Evolutionary conservation across 495 filamentous ascomycete species (phyloP).

Genomic region (Sordaria brevicollis): DNA sequence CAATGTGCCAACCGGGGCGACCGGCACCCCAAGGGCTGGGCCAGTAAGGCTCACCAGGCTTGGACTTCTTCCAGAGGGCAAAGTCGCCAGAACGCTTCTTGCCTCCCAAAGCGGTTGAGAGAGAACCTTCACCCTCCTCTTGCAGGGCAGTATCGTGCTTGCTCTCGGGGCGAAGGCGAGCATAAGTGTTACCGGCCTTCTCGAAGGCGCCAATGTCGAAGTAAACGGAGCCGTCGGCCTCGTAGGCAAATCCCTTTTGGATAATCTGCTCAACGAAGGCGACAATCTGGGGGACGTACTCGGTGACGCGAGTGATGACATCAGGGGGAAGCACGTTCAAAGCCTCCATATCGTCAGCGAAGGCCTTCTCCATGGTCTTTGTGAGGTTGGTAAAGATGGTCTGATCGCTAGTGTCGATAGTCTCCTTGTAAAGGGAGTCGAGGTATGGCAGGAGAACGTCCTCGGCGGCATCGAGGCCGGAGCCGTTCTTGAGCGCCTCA

Average conservation of each 20-base stretch:
- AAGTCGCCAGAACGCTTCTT: constrained; percentile 76
- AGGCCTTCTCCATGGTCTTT: constrained; percentile 68
- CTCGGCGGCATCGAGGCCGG: constrained; percentile 39
- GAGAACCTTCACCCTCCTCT: constrained; percentile 82
- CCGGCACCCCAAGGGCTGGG: constrained; percentile 76
- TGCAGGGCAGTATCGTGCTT: constrained; percentile 69
- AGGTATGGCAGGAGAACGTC: constrained; percentile 77
- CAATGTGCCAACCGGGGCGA: constrained; percentile 93
- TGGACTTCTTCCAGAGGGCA: constrained; percentile 89
- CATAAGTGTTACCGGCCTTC: constrained; percentile 69
- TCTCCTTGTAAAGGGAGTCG: constrained; percentile 63
- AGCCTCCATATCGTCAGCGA: constrained; percentile 72
- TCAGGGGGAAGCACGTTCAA: constrained; percentile 82
- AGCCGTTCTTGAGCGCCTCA: constrained; percentile 38
- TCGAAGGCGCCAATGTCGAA: constrained; percentile 90
- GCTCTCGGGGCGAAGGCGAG: constrained; percentile 78
- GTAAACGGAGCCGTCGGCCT: constrained; percentile 80
- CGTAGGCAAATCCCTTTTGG: constrained; percentile 80
- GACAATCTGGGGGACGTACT: constrained; percentile 77
- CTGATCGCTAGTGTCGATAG: constrained; percentile 66
- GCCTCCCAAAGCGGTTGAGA: constrained; percentile 54
- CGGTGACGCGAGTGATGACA: constrained; percentile 74
- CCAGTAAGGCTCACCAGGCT: constrained; percentile 89
- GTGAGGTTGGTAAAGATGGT: constrained; percentile 66
- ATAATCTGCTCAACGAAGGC: constrained; percentile 61